phyloP scores from a whole-genome alignment of 768 basidiomycete genomes.

The Lentinula lateritia region DNA sequence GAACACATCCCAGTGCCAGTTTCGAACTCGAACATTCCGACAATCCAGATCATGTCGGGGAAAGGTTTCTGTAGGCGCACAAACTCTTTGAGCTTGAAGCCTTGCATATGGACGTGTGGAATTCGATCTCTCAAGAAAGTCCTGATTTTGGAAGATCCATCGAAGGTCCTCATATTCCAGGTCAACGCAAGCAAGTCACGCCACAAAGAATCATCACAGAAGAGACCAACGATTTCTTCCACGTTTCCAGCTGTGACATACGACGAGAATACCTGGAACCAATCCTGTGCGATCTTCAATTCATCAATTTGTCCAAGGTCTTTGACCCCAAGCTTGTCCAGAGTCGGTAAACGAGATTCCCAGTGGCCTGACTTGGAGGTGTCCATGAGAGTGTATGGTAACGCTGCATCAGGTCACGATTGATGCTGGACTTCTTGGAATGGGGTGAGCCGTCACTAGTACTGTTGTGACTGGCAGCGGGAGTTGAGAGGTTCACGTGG shows the following conservation, averaged over 20 bases:
- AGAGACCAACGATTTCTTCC: constrained; percentile 16
- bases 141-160: constrained; percentile 26
- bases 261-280: constrained; percentile 18
- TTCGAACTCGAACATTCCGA: neutral
- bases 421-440: no score
- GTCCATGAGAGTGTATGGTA: neutral
- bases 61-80: constrained; percentile 1
- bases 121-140: constrained; percentile 32
- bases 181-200: constrained; percentile 48
- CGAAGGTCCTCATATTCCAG: constrained; percentile 48
- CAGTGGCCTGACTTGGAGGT: constrained; percentile 3
- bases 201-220: constrained; percentile 35
- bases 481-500: no score
- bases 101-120: constrained; percentile 11
- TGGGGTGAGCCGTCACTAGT: no score
- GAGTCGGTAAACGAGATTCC: neutral
- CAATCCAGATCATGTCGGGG: neutral
- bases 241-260: constrained; percentile 11
- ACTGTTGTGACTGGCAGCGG: no score
- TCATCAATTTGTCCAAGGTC: neutral
- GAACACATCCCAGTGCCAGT: neutral
- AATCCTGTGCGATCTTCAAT: neutral
- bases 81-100: constrained; percentile 17
- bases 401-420: no score
- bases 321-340: neutral